Evolutionary conservation across 1,139 yeast genomes (phyloP).

Genomic region (Arxiozyma heterogenica): DNA sequence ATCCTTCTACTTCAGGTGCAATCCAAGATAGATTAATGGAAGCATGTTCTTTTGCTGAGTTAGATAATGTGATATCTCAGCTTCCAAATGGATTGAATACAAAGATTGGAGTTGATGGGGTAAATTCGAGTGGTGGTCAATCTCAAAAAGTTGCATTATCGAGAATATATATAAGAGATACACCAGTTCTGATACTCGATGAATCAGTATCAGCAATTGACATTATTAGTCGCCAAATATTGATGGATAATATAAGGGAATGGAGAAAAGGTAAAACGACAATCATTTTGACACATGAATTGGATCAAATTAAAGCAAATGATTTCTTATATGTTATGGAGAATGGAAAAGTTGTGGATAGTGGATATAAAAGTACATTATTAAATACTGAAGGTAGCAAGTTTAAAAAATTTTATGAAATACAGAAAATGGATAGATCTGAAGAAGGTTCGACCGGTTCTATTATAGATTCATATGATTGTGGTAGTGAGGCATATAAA

Average conservation of each 20-base stretch:
- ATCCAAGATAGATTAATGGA: constrained; percentile 30
- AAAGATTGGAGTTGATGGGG: constrained; percentile 38
- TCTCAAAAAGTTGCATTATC: constrained; percentile 76
- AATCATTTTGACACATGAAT: constrained; percentile 71
- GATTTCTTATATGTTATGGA: constrained; percentile 54
- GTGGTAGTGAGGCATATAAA: background rate
- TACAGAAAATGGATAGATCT: constrained; percentile 3
- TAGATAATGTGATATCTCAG: constrained; percentile 39
- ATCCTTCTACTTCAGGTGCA: constrained; percentile 10
- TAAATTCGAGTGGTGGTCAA: constrained; percentile 82
- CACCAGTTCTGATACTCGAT: constrained; percentile 71
- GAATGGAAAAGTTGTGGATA: constrained; percentile 44
- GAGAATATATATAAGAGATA: constrained; percentile 62
- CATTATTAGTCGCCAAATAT: constrained; percentile 34
- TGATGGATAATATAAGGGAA: constrained; percentile 42
- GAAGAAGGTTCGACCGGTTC: background rate
- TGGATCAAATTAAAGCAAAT: constrained; percentile 41
- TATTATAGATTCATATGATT: background rate
- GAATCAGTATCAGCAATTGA: constrained; percentile 84
- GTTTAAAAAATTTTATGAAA: constrained; percentile 6
- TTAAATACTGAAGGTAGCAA: constrained; percentile 7
- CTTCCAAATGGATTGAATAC: constrained; percentile 51
- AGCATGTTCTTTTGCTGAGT: constrained; percentile 46
- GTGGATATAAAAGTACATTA: constrained; percentile 36
- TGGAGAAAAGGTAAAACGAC: constrained; percentile 72